phyloP scores from a whole-genome alignment of 305 asterid species.

The Fraxinus albicans region DNA sequence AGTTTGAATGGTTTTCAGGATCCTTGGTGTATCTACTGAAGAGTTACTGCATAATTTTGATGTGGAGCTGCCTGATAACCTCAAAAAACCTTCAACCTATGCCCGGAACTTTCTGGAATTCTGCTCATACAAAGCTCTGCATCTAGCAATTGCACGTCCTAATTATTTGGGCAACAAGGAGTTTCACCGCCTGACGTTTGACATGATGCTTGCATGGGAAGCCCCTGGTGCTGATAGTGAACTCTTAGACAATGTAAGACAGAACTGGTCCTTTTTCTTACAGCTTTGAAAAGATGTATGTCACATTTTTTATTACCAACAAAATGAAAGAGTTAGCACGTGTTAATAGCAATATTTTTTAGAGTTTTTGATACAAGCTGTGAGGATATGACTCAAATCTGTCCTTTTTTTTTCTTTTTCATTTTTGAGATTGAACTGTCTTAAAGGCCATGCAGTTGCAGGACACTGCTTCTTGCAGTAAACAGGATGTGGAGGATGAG shows the following conservation, averaged over 20 bases:
- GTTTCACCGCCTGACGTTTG: slow-evolving; percentile 73
- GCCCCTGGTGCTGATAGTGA: slow-evolving; percentile 54
- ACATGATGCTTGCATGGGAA: slow-evolving; percentile 99
- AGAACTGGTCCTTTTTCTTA: slow-evolving; percentile 6
- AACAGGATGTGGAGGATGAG: slow-evolving; percentile 67
- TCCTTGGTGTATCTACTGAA: slow-evolving; percentile 49
- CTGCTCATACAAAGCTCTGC: slow-evolving; percentile 72
- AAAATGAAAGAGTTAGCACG: background rate
- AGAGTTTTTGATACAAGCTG: slow-evolving; percentile 13
- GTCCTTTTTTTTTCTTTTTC: background rate
- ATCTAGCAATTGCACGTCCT: slow-evolving; percentile 42
- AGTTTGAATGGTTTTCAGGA: slow-evolving; percentile 47
- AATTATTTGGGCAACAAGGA: slow-evolving; percentile 68
- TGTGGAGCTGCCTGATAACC: slow-evolving; percentile 52
- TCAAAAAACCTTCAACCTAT: slow-evolving; percentile 49
- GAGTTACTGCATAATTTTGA: slow-evolving; percentile 62
- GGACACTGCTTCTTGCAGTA: slow-evolving; percentile 49
- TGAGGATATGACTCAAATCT: slow-evolving; percentile 9
- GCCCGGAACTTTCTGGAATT: slow-evolving; percentile 82
- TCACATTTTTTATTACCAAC: slow-evolving; percentile 8
- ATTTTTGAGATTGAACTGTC: slow-evolving; percentile 13
- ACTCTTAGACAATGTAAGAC: slow-evolving; percentile 47
- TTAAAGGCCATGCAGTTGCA: slow-evolving; percentile 34
- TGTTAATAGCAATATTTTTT: slow-evolving; percentile 1
- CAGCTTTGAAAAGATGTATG: slow-evolving; percentile 3